Conservation (phyloP, 306 rosid species). For the Quercus alba region DNA sequence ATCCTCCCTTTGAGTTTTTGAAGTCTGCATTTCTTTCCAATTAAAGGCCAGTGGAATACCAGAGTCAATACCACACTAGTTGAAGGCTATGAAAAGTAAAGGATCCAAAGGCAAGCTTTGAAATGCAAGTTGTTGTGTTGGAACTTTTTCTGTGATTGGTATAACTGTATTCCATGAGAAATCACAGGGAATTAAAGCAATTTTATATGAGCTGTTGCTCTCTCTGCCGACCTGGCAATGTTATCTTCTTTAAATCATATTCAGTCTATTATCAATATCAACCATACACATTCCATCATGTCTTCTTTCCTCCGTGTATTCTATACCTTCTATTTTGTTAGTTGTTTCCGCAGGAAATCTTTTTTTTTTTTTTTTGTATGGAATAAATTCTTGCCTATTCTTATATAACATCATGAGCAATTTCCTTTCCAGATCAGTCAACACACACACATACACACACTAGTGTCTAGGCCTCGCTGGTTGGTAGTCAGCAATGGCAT, state of each 20-base stretch:
- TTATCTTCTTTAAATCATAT: background rate
- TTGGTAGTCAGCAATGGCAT: background rate
- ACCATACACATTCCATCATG: no score
- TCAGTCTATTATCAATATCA: background rate
- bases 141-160: background rate
- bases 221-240: background rate
- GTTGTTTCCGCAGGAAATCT: no score
- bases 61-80: background rate
- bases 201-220: background rate
- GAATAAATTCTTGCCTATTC: background rate
- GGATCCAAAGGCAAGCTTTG: background rate
- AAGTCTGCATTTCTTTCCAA: background rate
- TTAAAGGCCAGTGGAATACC: background rate
- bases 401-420: background rate
- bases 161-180: background rate
- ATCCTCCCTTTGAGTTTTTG: background rate
- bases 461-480: background rate
- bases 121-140: background rate
- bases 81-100: background rate
- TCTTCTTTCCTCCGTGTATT: no score
- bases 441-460: background rate
- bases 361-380: background rate
- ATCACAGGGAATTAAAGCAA: background rate
- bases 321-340: no score
- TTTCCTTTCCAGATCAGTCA: background rate